Percentiles rank a stretch among this genome's conserved stretches.
phyloP scores from a whole-genome alignment of 1,284 basidiomycete genomes.

The Leccinum solheimii region DNA sequence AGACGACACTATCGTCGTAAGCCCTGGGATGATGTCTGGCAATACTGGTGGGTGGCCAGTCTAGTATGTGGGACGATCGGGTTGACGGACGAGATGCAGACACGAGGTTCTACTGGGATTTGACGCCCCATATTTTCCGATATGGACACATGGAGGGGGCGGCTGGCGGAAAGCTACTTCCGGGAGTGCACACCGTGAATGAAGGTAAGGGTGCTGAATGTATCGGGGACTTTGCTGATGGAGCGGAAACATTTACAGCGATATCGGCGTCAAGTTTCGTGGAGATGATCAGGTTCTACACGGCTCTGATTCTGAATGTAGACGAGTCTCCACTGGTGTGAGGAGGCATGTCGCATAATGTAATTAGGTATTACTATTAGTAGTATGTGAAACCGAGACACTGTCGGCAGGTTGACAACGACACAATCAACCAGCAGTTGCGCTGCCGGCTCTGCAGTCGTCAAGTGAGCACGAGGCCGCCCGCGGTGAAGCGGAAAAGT shows the following conservation, averaged over 20 bases:
- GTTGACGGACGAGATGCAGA: slow-evolving; percentile 32
- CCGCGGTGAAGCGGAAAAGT: neutral
- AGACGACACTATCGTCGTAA: slow-evolving; percentile 41
- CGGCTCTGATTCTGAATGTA: slow-evolving; percentile 47
- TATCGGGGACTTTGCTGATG: neutral
- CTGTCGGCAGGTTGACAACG: neutral
- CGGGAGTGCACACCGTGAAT: slow-evolving; percentile 54
- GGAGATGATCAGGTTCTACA: slow-evolving; percentile 49
- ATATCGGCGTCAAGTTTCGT: slow-evolving; percentile 39
- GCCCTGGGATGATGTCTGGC: slow-evolving; percentile 52
- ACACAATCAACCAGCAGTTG: neutral
- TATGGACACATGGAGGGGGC: slow-evolving; percentile 41
- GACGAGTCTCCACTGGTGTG: slow-evolving; percentile 37
- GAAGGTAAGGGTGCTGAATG: slow-evolving; percentile 29
- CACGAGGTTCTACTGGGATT: slow-evolving; percentile 48
- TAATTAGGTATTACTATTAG: slow-evolving; percentile 2
- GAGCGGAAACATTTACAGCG: slow-evolving; percentile 26
- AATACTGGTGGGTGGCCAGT: slow-evolving; percentile 32
- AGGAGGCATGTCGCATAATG: neutral
- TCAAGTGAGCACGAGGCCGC: neutral
- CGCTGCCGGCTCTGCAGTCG: neutral
- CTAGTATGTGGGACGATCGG: neutral
- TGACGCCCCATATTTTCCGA: slow-evolving; percentile 50
- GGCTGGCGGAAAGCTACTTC: slow-evolving; percentile 32
- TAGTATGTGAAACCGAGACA: neutral